Evolutionary conservation across 805 yeast genomes (phyloP).

Genomic region (Wickerhamiella bombiphila): DNA sequence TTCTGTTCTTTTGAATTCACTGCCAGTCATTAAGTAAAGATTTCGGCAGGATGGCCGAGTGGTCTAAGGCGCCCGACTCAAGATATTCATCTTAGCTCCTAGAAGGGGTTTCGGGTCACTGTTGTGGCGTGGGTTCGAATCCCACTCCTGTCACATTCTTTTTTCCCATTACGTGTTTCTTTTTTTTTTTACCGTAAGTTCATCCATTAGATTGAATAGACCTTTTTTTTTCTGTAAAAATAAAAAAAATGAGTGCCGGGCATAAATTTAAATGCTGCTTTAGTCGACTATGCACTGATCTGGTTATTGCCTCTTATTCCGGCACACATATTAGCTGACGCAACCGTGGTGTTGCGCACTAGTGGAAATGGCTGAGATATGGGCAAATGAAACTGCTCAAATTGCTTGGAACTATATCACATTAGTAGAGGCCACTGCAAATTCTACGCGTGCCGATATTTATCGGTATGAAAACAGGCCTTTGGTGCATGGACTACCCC

Average conservation of each 20-base stretch:
- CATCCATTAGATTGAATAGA: too few relatives aligned
- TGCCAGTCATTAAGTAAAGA: background rate
- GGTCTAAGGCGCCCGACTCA: slow-evolving; percentile 63
- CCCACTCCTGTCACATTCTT: slow-evolving; percentile 58
- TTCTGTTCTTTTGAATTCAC: background rate
- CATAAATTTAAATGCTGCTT: too few relatives aligned
- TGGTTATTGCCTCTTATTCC: too few relatives aligned
- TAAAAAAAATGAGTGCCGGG: too few relatives aligned
- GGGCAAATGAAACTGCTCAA: slow-evolving; percentile 6
- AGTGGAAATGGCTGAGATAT: slow-evolving; percentile 3
- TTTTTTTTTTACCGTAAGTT: too few relatives aligned
- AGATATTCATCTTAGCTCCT: slow-evolving; percentile 30
- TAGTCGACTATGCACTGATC: too few relatives aligned
- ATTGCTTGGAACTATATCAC: slow-evolving; percentile 43
- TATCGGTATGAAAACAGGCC: slow-evolving; percentile 31
- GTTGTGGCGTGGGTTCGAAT: slow-evolving; percentile 81
- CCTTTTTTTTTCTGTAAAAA: too few relatives aligned
- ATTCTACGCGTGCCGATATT: slow-evolving; percentile 75
- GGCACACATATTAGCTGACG: too few relatives aligned
- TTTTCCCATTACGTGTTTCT: too few relatives aligned
- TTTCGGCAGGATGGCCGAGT: slow-evolving; percentile 62
- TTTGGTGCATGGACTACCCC: background rate
- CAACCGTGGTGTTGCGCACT: too few relatives aligned
- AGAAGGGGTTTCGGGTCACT: slow-evolving; percentile 33
- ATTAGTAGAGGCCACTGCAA: slow-evolving; percentile 85